Percentiles rank a stretch among this genome's conserved stretches.
Conservation (phyloP, 2,329 filamentous ascomycete species). For the Sporothrix curviconia region DNA sequence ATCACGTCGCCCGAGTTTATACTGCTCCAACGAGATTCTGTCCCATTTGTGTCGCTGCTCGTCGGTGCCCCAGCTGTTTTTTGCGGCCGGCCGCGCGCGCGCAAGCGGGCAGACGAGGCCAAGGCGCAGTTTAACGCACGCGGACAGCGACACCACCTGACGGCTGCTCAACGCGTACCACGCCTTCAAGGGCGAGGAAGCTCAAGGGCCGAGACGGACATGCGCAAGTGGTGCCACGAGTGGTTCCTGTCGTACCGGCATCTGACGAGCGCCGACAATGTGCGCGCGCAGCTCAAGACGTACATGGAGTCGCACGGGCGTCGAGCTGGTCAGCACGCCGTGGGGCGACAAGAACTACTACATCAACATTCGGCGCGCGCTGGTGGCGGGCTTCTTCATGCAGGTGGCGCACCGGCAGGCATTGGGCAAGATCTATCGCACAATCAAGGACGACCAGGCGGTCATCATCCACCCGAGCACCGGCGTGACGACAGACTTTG, state of each 20-base stretch:
- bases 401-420: constrained; percentile 93
- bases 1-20: constrained; percentile 96
- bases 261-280: constrained; percentile 87
- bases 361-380: constrained; percentile 86
- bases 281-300: constrained; percentile 81
- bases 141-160: constrained; percentile 92
- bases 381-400: constrained; percentile 98
- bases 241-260: constrained; percentile 89
- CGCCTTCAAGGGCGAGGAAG: constrained; percentile 76
- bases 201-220: constrained; percentile 59
- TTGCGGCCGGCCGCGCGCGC: constrained; percentile 75
- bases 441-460: constrained; percentile 92
- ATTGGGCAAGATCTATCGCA: constrained; percentile 83
- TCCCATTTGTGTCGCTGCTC: constrained; percentile 91
- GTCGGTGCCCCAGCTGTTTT: constrained; percentile 90
- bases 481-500: constrained; percentile 77
- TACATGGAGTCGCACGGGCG: constrained; percentile 92
- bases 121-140: constrained; percentile 87
- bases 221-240: constrained; percentile 91
- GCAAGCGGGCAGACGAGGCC: constrained; percentile 95
- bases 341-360: constrained; percentile 98
- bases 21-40: constrained; percentile 96
- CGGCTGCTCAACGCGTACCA: constrained; percentile 96
- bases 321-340: constrained; percentile 80
- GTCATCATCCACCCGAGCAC: constrained; percentile 92